Conservation (phyloP, 352 stramenopile genomes). For the Globisporangium cystogenes region DNA sequence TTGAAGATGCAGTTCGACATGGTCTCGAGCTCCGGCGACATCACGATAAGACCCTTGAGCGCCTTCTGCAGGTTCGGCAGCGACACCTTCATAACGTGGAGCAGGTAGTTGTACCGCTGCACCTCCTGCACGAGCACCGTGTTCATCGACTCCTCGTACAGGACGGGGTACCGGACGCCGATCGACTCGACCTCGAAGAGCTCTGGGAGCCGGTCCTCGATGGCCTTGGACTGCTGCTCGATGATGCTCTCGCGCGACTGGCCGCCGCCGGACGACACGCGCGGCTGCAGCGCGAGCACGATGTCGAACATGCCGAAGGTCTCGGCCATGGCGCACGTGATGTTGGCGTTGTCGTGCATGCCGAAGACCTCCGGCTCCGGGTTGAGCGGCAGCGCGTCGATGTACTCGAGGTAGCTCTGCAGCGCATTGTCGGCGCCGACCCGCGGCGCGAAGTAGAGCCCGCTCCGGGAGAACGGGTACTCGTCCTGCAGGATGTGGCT, state of each 20-base stretch:
- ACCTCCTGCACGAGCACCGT: conserved; percentile 90
- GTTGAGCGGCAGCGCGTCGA: conserved; percentile 81
- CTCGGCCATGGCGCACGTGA: conserved; percentile 90
- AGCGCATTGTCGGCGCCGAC: conserved; percentile 64
- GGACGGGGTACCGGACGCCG: conserved; percentile 79
- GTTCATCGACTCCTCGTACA: conserved; percentile 91
- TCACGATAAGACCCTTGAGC: conserved; percentile 41
- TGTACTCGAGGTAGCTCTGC: conserved; percentile 82
- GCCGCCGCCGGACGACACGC: conserved; percentile 65
- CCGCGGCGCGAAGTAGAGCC: conserved; percentile 63
- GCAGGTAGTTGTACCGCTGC: conserved; percentile 87
- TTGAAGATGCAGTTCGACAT: conserved; percentile 87
- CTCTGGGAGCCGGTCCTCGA: conserved; percentile 67
- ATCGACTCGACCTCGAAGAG: conserved; percentile 87
- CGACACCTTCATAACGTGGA: conserved; percentile 78
- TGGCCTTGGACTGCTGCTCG: conserved; percentile 72
- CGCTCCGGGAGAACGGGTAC: conserved; percentile 66
- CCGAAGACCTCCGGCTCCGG: conserved; percentile 92
- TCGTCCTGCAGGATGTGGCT: conserved; percentile 54
- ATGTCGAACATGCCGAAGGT: conserved; percentile 89
- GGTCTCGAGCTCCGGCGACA: conserved; percentile 26
- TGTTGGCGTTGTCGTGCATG: conserved; percentile 94
- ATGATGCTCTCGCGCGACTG: conserved; percentile 88
- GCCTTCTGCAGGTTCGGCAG: conserved; percentile 84
- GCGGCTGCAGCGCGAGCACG: conserved; percentile 80